Evolutionary conservation across 805 yeast genomes (phyloP), one percentile per base, ranked within the genome.

Genomic region (Wickerhamiella cacticola): DNA sequence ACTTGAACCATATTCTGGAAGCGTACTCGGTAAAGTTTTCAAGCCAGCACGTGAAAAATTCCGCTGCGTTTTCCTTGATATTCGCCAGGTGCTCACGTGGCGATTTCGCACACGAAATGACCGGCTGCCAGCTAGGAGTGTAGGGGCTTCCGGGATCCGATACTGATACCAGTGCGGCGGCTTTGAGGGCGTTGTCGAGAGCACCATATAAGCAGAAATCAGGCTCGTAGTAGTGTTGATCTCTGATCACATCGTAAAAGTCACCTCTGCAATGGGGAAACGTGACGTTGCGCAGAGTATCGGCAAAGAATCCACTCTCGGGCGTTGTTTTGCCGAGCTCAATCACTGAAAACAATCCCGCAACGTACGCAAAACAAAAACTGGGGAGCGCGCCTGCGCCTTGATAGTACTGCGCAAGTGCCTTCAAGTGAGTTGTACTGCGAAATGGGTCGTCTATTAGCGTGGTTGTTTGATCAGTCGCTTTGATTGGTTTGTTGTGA

Each of bases 141-240:
- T 23, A 23, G 4, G 42, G 29, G 19, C 29, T 23, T 23, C 42
- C 42, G 5, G 42, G 42, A n/a, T 39, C 42, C 3, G 42, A 39
- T 15, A 39, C 42, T 23, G 42, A 23, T 5, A 21, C 29, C 10
- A 39, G 15, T 7, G 42, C 42, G 13, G 42, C 42, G 6, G 42
- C 23, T 23, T 5, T 23, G 21, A 39, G 29, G 7, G 29, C 42
- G 24, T 39, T 29, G n/a, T 23, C 13, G 16, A 23, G 3, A 7
- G 10, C 24, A 15, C 12, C 25, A 15, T 3, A 5, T 39, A 6
- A 2, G 24, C 13, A 12, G 24, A 23, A 3, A 8, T 4, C 21
- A 6, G n/a, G n/a, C n/a, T n/a, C n/a, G n/a, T n/a, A n/a, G n/a
- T n/a, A n/a, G n/a, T n/a, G n/a, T n/a, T n/a, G n/a, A n/a, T n/a